Evolutionary conservation across 2,329 filamentous ascomycete genomes (phyloP).

Genomic region (Ophiostoma montium): DNA sequence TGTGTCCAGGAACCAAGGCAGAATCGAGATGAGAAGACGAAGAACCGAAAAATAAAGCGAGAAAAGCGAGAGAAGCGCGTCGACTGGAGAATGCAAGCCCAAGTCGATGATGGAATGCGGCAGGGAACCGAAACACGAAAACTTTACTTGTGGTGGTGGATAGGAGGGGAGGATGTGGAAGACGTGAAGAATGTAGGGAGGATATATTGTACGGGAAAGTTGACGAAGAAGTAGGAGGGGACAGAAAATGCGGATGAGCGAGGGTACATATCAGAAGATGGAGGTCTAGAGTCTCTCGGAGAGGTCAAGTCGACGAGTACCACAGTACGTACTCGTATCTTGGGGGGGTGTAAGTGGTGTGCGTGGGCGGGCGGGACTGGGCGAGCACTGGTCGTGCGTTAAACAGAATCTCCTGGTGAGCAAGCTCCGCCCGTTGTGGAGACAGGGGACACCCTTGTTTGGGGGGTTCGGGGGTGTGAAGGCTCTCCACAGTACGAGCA

Average conservation of each 20-base stretch:
- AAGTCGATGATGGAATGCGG: not conserved
- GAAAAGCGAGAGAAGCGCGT: conserved; percentile 1
- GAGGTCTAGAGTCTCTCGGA: conserved; percentile 1
- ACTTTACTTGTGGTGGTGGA: not conserved
- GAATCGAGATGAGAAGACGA: not conserved
- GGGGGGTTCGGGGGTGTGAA: conserved; percentile 1
- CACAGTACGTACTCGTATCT: not conserved
- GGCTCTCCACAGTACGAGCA: conserved; percentile 5
- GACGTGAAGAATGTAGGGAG: conserved; percentile 2
- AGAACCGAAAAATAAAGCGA: not conserved
- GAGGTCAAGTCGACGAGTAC: not conserved
- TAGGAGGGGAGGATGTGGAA: conserved; percentile 2
- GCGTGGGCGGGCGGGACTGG: not conserved
- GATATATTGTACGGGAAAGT: not conserved
- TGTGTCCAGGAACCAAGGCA: not conserved
- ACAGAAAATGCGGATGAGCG: conserved; percentile 3
- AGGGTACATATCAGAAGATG: conserved; percentile 4
- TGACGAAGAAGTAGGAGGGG: conserved; percentile 2
- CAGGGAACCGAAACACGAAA: not conserved
- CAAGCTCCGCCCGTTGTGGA: conserved; percentile 7
- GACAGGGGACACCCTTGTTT: conserved; percentile 5
- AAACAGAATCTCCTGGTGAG: not conserved
- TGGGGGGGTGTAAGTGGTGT: not conserved
- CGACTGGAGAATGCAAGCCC: conserved; percentile 4
- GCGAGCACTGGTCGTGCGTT: conserved; percentile 6